Base-by-base conservation (phyloP, 257 asterid genomes). In the Dorcoceras hygrometricum region DNA sequence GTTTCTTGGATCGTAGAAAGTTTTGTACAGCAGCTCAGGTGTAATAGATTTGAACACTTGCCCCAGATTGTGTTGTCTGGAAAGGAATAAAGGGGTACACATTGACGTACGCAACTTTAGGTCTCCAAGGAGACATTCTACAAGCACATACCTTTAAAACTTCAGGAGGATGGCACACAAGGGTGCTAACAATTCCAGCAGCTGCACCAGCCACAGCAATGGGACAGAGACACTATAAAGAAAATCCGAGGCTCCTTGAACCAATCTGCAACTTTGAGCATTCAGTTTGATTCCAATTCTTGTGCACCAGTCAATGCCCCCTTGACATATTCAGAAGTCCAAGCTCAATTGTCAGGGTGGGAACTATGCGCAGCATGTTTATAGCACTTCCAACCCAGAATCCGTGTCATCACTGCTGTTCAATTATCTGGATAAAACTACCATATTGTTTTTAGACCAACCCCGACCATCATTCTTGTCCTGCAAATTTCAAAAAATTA, bases 381-480 rank as follows among this genome's bases (percentile, higher is more conserved):
- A 92, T 83, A 70, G 95, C 79, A 57, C 89, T 92, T 60, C 98
- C 97, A 39, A 96, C 96, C 98, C 98, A 92, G 26, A 92, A 87
- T 56, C 98, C 98, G 77, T 80, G 90, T 96, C 95, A 83, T 56
- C 98, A 97, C 71, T 85, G 97, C 66, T 83, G 81, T 76, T 92
- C 95, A 58, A 89, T 74, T 61, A 92, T 79, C 76, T 92, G 90
- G 60, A 84, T 50, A 36, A 89, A 89, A 76, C 98, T 89, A 57
- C 95, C 93, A 53, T 59, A 71, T 89, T 92, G 76, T 79, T 74
- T 74, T 76, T 92, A 43, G 97, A 84, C 73, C 98, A 34, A 92
- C 81, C 11, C 98, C 97, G 20, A 92, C 98, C 74, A 92, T 95
- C 98, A 92, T 87, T 70, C 98, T 86, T 32, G 98, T 92, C 87